Base-by-base conservation (phyloP, 768 basidiomycete species). In the Russula sp. region DNA sequence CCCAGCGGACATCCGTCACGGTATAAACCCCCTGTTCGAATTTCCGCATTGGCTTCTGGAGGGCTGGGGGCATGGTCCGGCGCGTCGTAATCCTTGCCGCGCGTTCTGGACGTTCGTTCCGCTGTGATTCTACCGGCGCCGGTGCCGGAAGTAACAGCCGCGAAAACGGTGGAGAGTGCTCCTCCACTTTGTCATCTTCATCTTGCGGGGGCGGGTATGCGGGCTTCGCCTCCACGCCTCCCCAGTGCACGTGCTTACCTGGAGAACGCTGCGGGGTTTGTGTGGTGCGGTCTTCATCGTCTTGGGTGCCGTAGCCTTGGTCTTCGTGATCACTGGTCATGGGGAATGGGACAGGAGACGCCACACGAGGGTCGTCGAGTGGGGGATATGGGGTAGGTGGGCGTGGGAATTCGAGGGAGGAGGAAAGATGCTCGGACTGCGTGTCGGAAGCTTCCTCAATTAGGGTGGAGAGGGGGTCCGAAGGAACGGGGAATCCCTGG, bases 241-340 rank as follows among this genome's bases (percentile, higher is more conserved):
- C 62, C 62, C 62, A 63, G 57, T 63, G 62, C 39, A 63, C 62
- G 52, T 32, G 62, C 41, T 63, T 63, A 0, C 57, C 62, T 10
- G 46, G 14, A 34, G 46, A 38, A 16, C 57, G 62, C 1, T 42
- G 25, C 18, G 38, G 36, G 52, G 34, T 22, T 25, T 63, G 58
- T 3, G 56, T 11, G 16, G 39, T 22, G 41, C 60, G 56, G 20
- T 65, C 65, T 20, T 65, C 65, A 43, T 63, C 62, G 18, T 65
- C 65, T 55, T 65, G 65, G 5, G 65, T 65, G 14, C 65, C 57
- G 29, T 65, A 65, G 1, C 65, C 65, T 39, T 64, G 65, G 53
- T 65, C 65, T 35, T 65, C 65, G 42, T 34, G 57, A 22, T 63
- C 60, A 39, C n/a, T 34, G 32, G 55, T 47, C 20, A 34, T 7